phyloP scores from a whole-genome alignment of 306 rosid species.

The Hylodesmum podocarpum region DNA sequence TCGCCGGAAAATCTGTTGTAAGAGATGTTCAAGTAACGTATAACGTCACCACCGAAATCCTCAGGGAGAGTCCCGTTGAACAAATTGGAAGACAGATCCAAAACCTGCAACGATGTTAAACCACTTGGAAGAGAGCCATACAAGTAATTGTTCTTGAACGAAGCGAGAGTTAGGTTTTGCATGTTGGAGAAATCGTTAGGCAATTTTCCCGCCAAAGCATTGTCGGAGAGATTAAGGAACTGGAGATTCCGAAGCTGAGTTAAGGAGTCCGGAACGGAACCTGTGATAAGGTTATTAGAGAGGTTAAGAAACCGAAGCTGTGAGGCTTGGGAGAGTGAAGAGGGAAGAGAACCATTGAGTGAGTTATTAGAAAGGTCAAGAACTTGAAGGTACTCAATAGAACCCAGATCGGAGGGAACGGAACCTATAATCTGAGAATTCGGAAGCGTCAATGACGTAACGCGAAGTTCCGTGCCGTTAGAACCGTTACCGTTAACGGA shows the following conservation, averaged over 20 bases:
- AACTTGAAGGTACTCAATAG: constrained; percentile 56
- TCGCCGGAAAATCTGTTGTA: constrained; percentile 65
- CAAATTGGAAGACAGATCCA: constrained; percentile 85
- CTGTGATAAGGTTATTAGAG: constrained; percentile 59
- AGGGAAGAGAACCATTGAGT: constrained; percentile 75
- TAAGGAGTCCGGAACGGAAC: constrained; percentile 49
- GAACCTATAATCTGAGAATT: constrained; percentile 67
- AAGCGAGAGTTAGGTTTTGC: constrained; percentile 43
- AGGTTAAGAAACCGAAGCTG: constrained; percentile 58
- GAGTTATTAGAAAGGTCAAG: constrained; percentile 86
- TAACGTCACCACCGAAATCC: constrained; percentile 54
- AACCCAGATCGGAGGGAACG: constrained; percentile 71
- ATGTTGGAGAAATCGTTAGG: constrained; percentile 51
- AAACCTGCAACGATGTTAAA: constrained; percentile 37
- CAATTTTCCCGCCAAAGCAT: constrained; percentile 68
- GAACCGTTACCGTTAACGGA: not conserved
- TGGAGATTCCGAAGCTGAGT: constrained; percentile 41
- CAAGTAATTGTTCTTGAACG: constrained; percentile 66
- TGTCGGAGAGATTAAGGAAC: constrained; percentile 76
- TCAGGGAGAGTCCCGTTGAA: constrained; percentile 68
- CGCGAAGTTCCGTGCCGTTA: constrained; percentile 36
- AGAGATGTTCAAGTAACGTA: constrained; percentile 63
- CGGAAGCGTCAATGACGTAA: constrained; percentile 52
- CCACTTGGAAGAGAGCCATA: constrained; percentile 56
- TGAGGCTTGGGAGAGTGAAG: constrained; percentile 52